Base-by-base conservation (phyloP, 2,329 filamentous ascomycete genomes). In the Coniochaeta hoffmannii region DNA sequence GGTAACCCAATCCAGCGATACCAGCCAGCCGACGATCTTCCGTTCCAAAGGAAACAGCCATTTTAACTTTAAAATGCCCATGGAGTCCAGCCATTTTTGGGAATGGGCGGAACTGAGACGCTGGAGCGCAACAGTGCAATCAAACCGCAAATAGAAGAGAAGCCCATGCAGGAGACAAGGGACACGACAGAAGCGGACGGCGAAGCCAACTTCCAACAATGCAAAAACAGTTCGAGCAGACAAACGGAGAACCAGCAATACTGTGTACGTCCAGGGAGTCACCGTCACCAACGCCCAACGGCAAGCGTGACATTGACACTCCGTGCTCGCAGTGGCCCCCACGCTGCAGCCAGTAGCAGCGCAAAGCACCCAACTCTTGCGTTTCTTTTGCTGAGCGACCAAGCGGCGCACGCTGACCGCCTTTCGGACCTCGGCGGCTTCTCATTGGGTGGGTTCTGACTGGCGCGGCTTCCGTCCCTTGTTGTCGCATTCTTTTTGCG, bases 291-390 rank as follows among this genome's bases (percentile, higher is more conserved):
- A 22, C 28, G 24, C 12, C 49, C 28, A 32, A 32, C 31, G 28
- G 12, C 49, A 31, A 51, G 44, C 28, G 44, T 30, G 24, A 24
- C 28, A 31, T 50, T 34, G 28, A 51, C 49, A n/a, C 49, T 31
- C 49, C 30, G 49, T 51, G 49, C 31, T 51, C 49, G 49, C 49
- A 51, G 28, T 51, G 49, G 28, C 30, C 49, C 49, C 49, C 26
- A 31, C 28, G 28, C 49, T n/a, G 49, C 49, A 51, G 30, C 49
- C 49, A 51, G 49, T 51, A 19, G 30, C 14, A 34, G 15, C n/a
- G 9, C 24, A 31, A 26, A 51, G 49, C 14, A 19, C 10, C 19
- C 49, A 12, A 31, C 28, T 34, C 26, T 31, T 8, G n/a, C 28
- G 3, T 51, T 51, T 51, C 49, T 19, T 34, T 51, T 51, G 31